Evolutionary conservation across 2,329 filamentous ascomycete species (phyloP), one percentile per base, ranked within the genome.

Genomic region (Phoma herbarum): DNA sequence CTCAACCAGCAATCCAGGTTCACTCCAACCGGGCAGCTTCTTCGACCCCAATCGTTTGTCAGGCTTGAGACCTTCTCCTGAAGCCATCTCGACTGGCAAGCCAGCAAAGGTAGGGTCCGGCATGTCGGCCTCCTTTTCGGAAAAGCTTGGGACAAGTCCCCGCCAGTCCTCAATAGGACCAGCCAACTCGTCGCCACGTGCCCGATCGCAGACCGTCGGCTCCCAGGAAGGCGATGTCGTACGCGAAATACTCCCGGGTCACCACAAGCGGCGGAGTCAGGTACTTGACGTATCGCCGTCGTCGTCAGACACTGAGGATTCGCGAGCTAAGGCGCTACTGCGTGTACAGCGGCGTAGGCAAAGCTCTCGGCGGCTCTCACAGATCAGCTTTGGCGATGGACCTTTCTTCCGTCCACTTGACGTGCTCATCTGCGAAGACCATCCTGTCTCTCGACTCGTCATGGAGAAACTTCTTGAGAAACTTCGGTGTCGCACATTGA

Each of bases 381-480:
- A 96, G 70, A 93, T 98, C 70, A 93, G 89, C 49, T 83, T 96
- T 35, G 86, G 90, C 39, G 93, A 94, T 52, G 90, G 90, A 0
- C 95, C 95, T 2, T 86, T 89, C 33, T 99, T 97, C 79, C 86
- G 95, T 28, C 93, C 95, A 2, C 80, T 99, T 50, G 95, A 99
- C 77, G 90, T 99, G 6, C 83, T 99, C 50, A 96, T 99, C 50
- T 98, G 95, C 74, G 95, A 99, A 79, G 95, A 99, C 71, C 95
- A 99, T 75, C 95, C 95, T 0, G 94, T 99, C 4, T 97, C 95
- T 6, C 87, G 94, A 22, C 88, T 99, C 82, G 94, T 99, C n/a
- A 98, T 99, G 94, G 95, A 99, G 74, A 95, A 96, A 69, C 81
- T 99, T 8, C 84, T 99, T 51, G 95, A 99, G 77, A 99, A 98